These are phyloP conservation scores for Penicillium alfredii DNA, from an alignment of 495 filamentous ascomycete genomes.

Conservation along the genomic window DNA sequence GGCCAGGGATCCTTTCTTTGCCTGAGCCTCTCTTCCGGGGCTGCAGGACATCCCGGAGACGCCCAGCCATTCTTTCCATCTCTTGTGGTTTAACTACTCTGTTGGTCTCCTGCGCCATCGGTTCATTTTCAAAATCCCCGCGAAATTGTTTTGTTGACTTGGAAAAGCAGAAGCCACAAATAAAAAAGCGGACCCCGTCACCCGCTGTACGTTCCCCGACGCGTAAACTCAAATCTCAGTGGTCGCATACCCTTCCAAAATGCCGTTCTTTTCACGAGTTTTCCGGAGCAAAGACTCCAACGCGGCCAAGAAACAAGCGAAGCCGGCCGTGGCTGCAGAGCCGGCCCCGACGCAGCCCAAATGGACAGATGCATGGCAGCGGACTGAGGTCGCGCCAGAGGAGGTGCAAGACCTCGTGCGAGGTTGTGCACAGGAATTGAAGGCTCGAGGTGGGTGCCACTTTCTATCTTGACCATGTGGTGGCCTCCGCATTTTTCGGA, in stretches of 20 bases:
- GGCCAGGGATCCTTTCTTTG: constrained; percentile 5
- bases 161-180: constrained; percentile 7
- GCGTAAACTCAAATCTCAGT: constrained; percentile 10
- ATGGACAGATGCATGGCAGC: constrained; percentile 87
- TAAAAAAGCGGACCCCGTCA: constrained; percentile 14
- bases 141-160: constrained; percentile 14
- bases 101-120: constrained; percentile 16
- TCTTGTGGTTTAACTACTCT: constrained; percentile 6
- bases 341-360: constrained; percentile 57
- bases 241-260: constrained; percentile 18
- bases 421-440: constrained; percentile 84
- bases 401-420: constrained; percentile 84
- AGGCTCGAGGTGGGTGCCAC: constrained; percentile 73
- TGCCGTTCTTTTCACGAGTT: constrained; percentile 65
- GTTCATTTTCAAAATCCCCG: constrained; percentile 9
- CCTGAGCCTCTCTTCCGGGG: constrained; percentile 21
- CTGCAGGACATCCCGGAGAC: constrained; percentile 37
- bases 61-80: constrained; percentile 14
- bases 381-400: constrained; percentile 78
- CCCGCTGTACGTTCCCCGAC: constrained; percentile 5
- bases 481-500: constrained; percentile 23
- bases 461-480: constrained; percentile 21
- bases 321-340: constrained; percentile 43
- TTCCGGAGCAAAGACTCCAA: constrained; percentile 65
- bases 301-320: constrained; percentile 52